Conservation (phyloP, 441 rosid genomes). For the Pelargonium citronellum region DNA sequence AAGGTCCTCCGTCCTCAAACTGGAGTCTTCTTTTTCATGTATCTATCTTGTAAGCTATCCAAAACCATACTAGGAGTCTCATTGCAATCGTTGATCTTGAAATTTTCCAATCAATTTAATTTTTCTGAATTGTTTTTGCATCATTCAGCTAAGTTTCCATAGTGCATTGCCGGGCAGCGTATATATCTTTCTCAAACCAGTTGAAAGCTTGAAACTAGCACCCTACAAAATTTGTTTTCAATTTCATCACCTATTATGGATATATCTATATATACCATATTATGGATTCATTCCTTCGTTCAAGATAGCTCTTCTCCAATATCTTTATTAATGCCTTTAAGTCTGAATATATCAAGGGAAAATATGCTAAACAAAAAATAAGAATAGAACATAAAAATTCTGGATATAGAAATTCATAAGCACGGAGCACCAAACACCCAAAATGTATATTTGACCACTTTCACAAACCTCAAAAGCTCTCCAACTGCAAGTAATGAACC, state of each 20-base stretch:
- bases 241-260: background rate
- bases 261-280: background rate
- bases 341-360: too few species aligned
- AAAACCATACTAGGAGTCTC: background rate
- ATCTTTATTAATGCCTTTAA: too few species aligned
- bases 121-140: too few species aligned
- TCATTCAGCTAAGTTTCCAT: too few species aligned
- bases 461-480: constrained; percentile 80
- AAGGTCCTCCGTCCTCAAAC: background rate
- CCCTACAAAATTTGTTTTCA: background rate
- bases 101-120: too few species aligned
- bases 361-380: too few species aligned
- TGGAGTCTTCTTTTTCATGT: background rate
- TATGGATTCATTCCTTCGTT: background rate
- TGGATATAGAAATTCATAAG: too few species aligned
- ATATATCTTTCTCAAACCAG: background rate
- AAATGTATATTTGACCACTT: constrained; percentile 11
- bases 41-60: background rate
- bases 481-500: constrained; percentile 99
- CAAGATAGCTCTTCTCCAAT: background rate
- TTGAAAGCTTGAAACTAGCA: background rate
- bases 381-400: too few species aligned
- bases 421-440: background rate
- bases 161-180: too few species aligned
- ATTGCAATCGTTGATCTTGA: too few species aligned